Conservation (phyloP, 2,329 filamentous ascomycete species). For the Scedosporium dehoogii region DNA sequence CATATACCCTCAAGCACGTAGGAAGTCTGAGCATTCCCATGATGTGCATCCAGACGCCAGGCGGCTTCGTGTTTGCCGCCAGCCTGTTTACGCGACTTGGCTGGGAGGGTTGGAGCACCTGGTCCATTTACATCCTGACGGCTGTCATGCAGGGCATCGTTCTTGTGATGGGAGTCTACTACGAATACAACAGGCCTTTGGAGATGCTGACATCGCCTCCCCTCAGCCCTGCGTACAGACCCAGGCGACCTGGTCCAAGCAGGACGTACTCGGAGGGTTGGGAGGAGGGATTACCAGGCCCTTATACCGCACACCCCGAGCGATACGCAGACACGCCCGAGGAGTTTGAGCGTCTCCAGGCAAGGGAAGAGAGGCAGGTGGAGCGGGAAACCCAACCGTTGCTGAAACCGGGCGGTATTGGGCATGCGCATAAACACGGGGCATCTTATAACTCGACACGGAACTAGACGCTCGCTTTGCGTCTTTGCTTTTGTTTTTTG, state of each 20-base stretch:
- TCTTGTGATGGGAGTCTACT: conserved; percentile 70
- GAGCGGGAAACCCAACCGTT: conserved; percentile 40
- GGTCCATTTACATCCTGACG: conserved; percentile 84
- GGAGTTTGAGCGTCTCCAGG: conserved; percentile 38
- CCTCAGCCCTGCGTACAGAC: conserved; percentile 23
- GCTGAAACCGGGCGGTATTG: conserved; percentile 38
- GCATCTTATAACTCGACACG: conserved; percentile 26
- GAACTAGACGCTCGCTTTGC: not conserved
- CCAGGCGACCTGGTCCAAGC: conserved; percentile 25
- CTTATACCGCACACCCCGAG: conserved; percentile 42
- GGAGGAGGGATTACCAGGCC: conserved; percentile 39
- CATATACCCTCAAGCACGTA: conserved; percentile 73
- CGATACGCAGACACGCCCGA: conserved; percentile 41
- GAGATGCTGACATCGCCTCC: conserved; percentile 4
- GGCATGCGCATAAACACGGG: conserved; percentile 24
- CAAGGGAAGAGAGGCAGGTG: conserved; percentile 40
- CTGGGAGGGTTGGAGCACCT: conserved; percentile 82
- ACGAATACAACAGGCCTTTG: conserved; percentile 33
- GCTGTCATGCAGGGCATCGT: conserved; percentile 76
- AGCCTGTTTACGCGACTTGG: conserved; percentile 77
- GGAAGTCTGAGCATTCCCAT: conserved; percentile 91
- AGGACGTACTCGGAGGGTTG: conserved; percentile 39
- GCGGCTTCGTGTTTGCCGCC: conserved; percentile 78
- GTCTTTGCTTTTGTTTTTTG: not conserved
- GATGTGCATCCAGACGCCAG: conserved; percentile 97